Evolutionary conservation across 2,329 filamentous ascomycete genomes (phyloP), one percentile per base, ranked within the genome.

Genomic region (Ambrosiella xylebori): DNA sequence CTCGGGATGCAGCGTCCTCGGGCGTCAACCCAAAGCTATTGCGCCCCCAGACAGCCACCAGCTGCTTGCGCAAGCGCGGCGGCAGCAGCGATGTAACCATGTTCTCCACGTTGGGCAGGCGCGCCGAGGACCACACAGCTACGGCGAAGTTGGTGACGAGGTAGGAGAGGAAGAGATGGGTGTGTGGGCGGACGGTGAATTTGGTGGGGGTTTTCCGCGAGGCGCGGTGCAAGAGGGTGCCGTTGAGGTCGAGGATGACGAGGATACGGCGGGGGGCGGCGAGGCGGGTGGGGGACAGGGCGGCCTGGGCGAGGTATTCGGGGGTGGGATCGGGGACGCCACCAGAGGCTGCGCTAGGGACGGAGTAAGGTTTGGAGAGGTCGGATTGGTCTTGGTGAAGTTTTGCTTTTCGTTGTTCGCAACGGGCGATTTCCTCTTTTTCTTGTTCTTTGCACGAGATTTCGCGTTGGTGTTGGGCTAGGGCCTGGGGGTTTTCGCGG

Each of bases 51-150:
- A 84, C 71, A 15, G 82, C 85, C 37, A 87, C 74, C 15, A 94
- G 74, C 27, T 74, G 69, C 0, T 69, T 59, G 38, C 73, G 73
- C 63, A 85, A 75, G 1, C 74, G 66, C 0, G 71, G 68, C 0
- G 75, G 72, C 59, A 95, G 76, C 0, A 95, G 76, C 54, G 79
- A 71, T 2, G 72, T 70, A 61, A 87, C 80, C 75, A 95, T 86
- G 40, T 71, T 71, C 7, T 69, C 63, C 12, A 95, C 88, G 63
- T 93, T 96, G 1, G 77, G 69, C 0, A 82, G 83, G 17, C 76
- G 79, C 0, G 91, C 89, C 6, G 88, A 95, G 1, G 91, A 95
- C 89, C 91, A 98, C 59, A 97, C 80, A 71, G 89, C 88, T 37
- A 95, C 84, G 56, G 75, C 74, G 72, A 94, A 91, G 60, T 83